Percentiles rank a stretch among this genome's conserved stretches.
These are phyloP conservation scores for Xylaria arbuscula DNA, from an alignment of 2,329 filamentous ascomycete species.

Conservation along the genomic window DNA sequence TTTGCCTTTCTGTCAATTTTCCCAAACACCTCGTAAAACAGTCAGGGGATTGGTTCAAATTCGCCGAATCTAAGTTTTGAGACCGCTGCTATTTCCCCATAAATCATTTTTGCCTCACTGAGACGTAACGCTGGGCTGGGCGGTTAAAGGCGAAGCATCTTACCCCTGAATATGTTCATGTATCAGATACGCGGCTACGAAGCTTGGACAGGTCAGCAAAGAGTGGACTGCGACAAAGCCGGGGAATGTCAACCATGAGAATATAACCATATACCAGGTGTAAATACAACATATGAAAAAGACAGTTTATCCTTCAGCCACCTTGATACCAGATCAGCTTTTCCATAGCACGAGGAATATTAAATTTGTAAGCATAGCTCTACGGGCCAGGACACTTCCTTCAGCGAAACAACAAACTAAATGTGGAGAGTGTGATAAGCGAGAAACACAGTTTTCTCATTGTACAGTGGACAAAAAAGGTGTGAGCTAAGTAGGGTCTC, in stretches of 20 bases:
- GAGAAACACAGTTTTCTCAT: constrained; percentile 4
- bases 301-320: not conserved
- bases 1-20: not conserved
- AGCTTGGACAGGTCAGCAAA: constrained; percentile 15
- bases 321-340: constrained; percentile 5
- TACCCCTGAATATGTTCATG: constrained; percentile 32
- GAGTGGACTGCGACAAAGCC: constrained; percentile 11
- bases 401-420: not conserved
- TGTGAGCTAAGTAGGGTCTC: not conserved
- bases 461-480: not conserved
- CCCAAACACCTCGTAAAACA: not conserved
- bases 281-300: not conserved
- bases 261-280: constrained; percentile 7
- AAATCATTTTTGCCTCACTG: not conserved
- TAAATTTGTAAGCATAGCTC: constrained; percentile 11
- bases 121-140: constrained; percentile 15
- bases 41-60: not conserved
- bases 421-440: not conserved
- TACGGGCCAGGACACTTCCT: not conserved
- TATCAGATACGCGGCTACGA: constrained; percentile 22
- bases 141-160: constrained; percentile 22
- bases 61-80: not conserved
- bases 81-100: not conserved
- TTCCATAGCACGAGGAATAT: not conserved
- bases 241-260: constrained; percentile 12